Evolutionary conservation across 139 green algal genomes (phyloP).

Genomic region (Nannochloris sp.): DNA sequence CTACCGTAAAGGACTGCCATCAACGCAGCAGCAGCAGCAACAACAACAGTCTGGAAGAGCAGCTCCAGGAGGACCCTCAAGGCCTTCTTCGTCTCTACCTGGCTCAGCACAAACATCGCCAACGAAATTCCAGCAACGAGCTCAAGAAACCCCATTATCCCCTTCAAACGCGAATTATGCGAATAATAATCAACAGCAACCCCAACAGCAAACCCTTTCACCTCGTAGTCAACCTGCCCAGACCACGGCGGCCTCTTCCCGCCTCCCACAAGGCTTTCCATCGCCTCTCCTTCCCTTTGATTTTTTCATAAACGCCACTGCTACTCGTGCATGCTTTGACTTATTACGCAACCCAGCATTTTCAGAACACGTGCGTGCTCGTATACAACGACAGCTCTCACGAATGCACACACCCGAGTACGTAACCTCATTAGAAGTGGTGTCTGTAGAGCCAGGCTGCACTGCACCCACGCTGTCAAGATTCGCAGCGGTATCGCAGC

Average conservation of each 20-base stretch:
- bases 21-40: too few species aligned
- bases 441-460: conserved; percentile 31
- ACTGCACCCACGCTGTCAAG: conserved; percentile 30
- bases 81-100: too few species aligned
- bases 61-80: too few species aligned
- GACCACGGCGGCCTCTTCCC: not conserved
- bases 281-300: conserved; percentile 19
- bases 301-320: conserved; percentile 33
- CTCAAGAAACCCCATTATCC: too few species aligned
- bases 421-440: conserved; percentile 30
- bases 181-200: too few species aligned
- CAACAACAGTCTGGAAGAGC: too few species aligned
- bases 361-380: conserved; percentile 1
- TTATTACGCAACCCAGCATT: conserved; percentile 34
- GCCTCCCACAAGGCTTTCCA: conserved; percentile 9
- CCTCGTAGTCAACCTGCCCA: conserved; percentile 18
- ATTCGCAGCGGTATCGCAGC: conserved; percentile 28
- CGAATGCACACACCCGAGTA: conserved; percentile 37
- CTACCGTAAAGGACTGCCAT: too few species aligned
- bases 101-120: too few species aligned
- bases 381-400: conserved; percentile 38
- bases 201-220: conserved; percentile 24
- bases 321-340: conserved; percentile 38
- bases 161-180: too few species aligned
- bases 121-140: too few species aligned